These are phyloP conservation scores for Hypoxylon intermedium DNA, from an alignment of 495 filamentous ascomycete species.

Conservation along the genomic window DNA sequence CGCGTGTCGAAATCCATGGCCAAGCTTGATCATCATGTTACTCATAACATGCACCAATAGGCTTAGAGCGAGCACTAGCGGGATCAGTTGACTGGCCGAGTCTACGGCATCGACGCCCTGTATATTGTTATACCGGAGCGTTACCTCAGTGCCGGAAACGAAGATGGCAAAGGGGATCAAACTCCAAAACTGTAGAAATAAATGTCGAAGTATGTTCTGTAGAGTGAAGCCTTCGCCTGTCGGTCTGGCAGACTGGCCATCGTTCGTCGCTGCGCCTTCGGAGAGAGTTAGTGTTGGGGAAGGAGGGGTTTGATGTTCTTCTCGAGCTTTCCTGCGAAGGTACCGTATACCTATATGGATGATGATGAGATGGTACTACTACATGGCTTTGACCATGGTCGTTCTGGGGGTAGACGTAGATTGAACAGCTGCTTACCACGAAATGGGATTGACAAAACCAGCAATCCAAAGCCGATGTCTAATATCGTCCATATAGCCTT, in stretches of 20 bases:
- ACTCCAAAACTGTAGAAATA: constrained; percentile 13
- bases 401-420: no score
- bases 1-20: constrained; percentile 11
- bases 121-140: constrained; percentile 21
- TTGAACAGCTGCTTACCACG: no score
- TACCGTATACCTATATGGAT: no score
- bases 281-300: no score
- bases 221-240: not conserved
- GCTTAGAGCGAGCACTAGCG: constrained; percentile 18
- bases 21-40: constrained; percentile 4
- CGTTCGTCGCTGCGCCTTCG: not conserved
- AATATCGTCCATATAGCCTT: constrained; percentile 24
- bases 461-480: no score
- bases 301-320: no score
- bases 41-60: constrained; percentile 7
- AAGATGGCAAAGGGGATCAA: constrained; percentile 15
- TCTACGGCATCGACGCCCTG: constrained; percentile 14
- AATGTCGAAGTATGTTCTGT: constrained; percentile 9
- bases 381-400: no score
- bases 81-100: constrained; percentile 20
- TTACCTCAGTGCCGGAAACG: constrained; percentile 20
- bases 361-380: no score
- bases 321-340: no score
- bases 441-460: no score
- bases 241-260: not conserved